Percentiles rank a stretch among this genome's conserved stretches.
Conservation (phyloP, 441 rosid species). For the Populus hybrid region DNA sequence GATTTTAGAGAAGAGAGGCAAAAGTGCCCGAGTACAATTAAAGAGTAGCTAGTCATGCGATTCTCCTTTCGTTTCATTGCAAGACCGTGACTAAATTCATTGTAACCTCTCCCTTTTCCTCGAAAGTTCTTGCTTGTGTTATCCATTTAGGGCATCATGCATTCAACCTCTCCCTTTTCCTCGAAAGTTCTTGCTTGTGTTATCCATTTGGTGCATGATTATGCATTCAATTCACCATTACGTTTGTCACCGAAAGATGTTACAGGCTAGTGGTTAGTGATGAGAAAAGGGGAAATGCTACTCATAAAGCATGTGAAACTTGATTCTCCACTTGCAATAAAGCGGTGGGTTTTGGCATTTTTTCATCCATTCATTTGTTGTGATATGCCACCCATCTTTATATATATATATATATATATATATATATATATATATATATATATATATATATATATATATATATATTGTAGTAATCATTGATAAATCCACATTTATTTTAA, state of each 20-base stretch:
- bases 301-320: slow-evolving; percentile 24
- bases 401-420: too few relatives aligned
- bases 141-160: slow-evolving; percentile 1
- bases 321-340: slow-evolving; percentile 28
- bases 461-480: background rate
- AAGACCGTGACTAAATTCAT: slow-evolving; percentile 30
- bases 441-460: too few relatives aligned
- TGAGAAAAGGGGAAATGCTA: background rate
- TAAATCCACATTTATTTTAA: background rate
- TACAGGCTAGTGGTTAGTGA: slow-evolving; percentile 7
- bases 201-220: background rate
- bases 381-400: background rate
- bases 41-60: slow-evolving; percentile 20
- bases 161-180: slow-evolving; percentile 7
- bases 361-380: slow-evolving; percentile 2
- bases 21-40: background rate
- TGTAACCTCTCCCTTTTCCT: slow-evolving; percentile 5
- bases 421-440: too few relatives aligned
- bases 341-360: background rate
- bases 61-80: slow-evolving; percentile 20
- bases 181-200: background rate
- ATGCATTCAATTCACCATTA: slow-evolving; percentile 3
- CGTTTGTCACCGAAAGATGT: slow-evolving; percentile 29
- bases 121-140: slow-evolving; percentile 1
- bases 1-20: background rate